Percentiles rank a stretch among this genome's conserved stretches.
Evolutionary conservation across 768 basidiomycete genomes (phyloP).

Genomic region (Rubroboletus satanas): DNA sequence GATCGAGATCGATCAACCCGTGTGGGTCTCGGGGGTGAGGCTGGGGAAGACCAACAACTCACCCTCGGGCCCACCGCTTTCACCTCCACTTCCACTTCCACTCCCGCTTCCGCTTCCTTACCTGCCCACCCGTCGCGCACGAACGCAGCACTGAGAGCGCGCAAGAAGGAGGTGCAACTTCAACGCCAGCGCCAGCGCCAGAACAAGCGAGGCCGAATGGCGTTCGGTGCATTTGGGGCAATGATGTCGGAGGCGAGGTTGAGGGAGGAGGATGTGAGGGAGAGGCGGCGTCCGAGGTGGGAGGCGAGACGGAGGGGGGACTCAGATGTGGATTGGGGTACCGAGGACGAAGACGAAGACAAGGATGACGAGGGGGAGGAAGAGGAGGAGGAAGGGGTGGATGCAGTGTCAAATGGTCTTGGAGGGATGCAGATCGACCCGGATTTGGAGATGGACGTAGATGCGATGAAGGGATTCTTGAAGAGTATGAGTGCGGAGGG

Average conservation of each 20-base stretch:
- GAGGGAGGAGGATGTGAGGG: constrained; percentile 31
- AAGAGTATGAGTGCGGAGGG: constrained; percentile 48
- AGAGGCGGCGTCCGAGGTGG: constrained; percentile 37
- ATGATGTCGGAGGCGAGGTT: constrained; percentile 52
- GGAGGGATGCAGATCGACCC: constrained; percentile 65
- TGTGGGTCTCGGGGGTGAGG: not conserved
- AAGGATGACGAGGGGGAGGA: constrained; percentile 22
- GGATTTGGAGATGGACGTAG: constrained; percentile 45
- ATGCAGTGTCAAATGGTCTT: constrained; percentile 27
- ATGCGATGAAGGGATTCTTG: constrained; percentile 53
- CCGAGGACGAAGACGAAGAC: constrained; percentile 33
- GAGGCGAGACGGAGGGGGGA: constrained; percentile 56
- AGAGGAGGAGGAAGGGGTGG: constrained; percentile 22
- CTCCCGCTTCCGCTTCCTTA: not conserved
- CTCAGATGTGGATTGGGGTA: constrained; percentile 69
- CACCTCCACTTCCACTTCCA: constrained; percentile 3
- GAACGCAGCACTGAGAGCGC: constrained; percentile 26
- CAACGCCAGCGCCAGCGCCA: constrained; percentile 10
- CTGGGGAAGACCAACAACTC: constrained; percentile 12
- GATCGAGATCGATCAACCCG: not conserved
- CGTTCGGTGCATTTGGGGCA: constrained; percentile 51
- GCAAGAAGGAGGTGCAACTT: constrained; percentile 13
- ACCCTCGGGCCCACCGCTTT: constrained; percentile 14
- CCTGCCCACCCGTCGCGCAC: constrained; percentile 20
- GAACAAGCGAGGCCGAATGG: constrained; percentile 10